Conservation (phyloP, 2,329 filamentous ascomycete genomes). For the Neofusicoccum laricinum region DNA sequence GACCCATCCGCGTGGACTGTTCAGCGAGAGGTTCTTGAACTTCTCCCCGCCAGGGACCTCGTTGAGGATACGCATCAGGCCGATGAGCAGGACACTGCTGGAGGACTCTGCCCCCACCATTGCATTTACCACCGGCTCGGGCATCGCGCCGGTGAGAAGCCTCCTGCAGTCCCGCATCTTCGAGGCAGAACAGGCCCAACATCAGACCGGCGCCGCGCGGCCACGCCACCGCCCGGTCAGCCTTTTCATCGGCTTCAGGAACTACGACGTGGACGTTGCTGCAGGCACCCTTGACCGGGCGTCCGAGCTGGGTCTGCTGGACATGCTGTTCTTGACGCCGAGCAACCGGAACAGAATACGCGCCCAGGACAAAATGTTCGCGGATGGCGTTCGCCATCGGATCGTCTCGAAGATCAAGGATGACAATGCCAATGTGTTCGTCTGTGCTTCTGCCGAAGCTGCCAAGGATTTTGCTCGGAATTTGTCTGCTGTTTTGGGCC, state of each 20-base stretch:
- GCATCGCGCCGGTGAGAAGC: slow-evolving; percentile 22
- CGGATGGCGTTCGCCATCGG: background rate
- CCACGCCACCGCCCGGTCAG: slow-evolving; percentile 14
- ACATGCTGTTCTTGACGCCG: slow-evolving; percentile 19
- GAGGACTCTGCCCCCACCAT: slow-evolving; percentile 17
- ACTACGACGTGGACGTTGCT: slow-evolving; percentile 16
- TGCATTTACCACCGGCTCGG: slow-evolving; percentile 23
- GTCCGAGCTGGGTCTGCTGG: slow-evolving; percentile 16
- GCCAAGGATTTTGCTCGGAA: slow-evolving; percentile 4
- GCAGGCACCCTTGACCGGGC: slow-evolving; percentile 14
- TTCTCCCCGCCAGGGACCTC: slow-evolving; percentile 12
- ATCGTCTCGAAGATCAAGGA: slow-evolving; percentile 9
- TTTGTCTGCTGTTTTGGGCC: background rate
- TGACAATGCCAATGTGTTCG: slow-evolving; percentile 4
- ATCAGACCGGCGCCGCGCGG: background rate
- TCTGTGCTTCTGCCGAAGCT: slow-evolving; percentile 10
- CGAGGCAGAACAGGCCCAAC: background rate
- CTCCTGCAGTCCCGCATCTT: slow-evolving; percentile 21
- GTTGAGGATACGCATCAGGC: slow-evolving; percentile 18
- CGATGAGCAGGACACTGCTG: background rate
- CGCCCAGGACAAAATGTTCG: slow-evolving; percentile 21
- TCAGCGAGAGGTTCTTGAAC: background rate
- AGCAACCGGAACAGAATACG: slow-evolving; percentile 20
- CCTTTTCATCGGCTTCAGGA: slow-evolving; percentile 20
- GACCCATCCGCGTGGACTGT: background rate